Percentiles rank a stretch among this genome's conserved stretches.
Conservation (phyloP, 2,329 filamentous ascomycete genomes). For the Penicillium freii region DNA sequence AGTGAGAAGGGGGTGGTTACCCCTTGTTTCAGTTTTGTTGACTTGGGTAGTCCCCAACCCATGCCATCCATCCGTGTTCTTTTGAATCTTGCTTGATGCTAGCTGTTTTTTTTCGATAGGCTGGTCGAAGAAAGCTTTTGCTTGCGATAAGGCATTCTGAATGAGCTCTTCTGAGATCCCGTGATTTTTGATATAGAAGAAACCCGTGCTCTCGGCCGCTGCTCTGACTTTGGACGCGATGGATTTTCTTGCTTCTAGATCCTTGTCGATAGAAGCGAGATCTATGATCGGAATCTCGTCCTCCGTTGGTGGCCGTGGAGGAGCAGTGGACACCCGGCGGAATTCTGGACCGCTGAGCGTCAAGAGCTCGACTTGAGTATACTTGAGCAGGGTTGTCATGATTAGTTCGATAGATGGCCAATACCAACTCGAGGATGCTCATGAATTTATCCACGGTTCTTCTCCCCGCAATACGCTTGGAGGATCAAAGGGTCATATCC, state of each 20-base stretch:
- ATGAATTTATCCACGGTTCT: background rate
- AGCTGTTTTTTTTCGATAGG: conserved; percentile 45
- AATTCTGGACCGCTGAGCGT: conserved; percentile 48
- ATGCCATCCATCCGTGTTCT: conserved; percentile 51
- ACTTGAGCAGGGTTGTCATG: conserved; percentile 14
- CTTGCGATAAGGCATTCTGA: conserved; percentile 17
- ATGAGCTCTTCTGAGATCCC: conserved; percentile 40
- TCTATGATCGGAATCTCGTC: conserved; percentile 57
- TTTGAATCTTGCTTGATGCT: conserved; percentile 34
- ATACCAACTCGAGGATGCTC: background rate
- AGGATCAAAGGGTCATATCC: background rate
- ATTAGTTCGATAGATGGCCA: background rate
- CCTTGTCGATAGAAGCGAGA: conserved; percentile 42
- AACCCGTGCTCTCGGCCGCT: conserved; percentile 53
- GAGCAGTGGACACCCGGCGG: conserved; percentile 44
- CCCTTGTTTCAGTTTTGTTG: conserved; percentile 32
- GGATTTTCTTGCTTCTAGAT: conserved; percentile 36
- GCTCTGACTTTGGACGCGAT: conserved; percentile 46
- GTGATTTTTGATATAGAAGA: conserved; percentile 57
- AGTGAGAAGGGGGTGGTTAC: conserved; percentile 35
- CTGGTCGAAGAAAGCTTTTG: conserved; percentile 50
- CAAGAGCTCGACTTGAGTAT: conserved; percentile 46
- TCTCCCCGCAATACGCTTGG: background rate
- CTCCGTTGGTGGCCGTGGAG: conserved; percentile 41
- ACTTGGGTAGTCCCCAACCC: conserved; percentile 30